Evolutionary conservation across 2,329 filamentous ascomycete species (phyloP).

Genomic region (Ciborinia camelliae): DNA sequence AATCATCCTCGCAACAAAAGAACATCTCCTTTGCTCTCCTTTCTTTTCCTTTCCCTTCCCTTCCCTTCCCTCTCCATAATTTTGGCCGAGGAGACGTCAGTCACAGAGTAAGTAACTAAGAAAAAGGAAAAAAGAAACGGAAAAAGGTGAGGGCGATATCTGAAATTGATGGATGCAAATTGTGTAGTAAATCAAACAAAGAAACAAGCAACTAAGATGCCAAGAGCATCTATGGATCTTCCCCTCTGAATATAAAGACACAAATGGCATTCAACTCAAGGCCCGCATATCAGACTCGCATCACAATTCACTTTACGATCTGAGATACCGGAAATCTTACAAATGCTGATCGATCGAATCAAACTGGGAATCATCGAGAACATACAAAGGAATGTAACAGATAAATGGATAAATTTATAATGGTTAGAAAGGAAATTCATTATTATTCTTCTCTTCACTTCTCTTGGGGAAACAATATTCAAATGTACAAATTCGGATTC

Average conservation of each 20-base stretch:
- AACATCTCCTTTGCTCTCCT: too few species aligned
- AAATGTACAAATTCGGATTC: slow-evolving; percentile 35
- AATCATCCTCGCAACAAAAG: too few species aligned
- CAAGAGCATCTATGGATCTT: not conserved
- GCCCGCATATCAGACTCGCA: not conserved
- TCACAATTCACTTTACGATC: not conserved
- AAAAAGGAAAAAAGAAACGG: too few species aligned
- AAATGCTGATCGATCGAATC: not conserved
- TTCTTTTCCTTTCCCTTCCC: too few species aligned
- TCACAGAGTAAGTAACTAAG: too few species aligned
- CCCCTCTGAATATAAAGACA: not conserved
- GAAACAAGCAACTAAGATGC: too few species aligned
- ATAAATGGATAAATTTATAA: not conserved
- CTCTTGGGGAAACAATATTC: slow-evolving; percentile 19
- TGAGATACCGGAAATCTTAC: not conserved
- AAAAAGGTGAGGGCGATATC: too few species aligned
- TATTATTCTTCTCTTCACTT: slow-evolving; percentile 19
- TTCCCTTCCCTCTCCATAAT: too few species aligned
- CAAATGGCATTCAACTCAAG: not conserved
- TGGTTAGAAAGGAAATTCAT: slow-evolving; percentile 17
- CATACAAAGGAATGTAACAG: not conserved
- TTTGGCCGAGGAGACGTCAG: too few species aligned
- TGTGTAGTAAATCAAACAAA: too few species aligned
- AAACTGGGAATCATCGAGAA: not conserved
- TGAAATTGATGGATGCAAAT: too few species aligned